Conservation (phyloP, 768 basidiomycete species). For the Rossbeevera mucosa region DNA sequence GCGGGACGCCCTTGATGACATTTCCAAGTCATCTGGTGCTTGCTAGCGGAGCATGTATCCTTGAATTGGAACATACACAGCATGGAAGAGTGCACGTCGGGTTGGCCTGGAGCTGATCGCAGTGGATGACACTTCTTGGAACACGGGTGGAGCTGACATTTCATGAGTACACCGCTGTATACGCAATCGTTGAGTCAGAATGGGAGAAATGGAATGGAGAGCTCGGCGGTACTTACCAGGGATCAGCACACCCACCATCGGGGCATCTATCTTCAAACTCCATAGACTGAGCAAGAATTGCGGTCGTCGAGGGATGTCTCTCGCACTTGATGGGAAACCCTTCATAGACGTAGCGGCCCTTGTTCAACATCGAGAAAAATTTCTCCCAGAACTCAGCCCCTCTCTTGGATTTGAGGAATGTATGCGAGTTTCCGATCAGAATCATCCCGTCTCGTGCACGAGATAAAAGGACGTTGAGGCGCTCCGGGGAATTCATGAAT, state of each 20-base stretch:
- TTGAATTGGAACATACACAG: slow-evolving; percentile 37
- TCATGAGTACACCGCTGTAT: slow-evolving; percentile 13
- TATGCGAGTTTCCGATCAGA: slow-evolving; percentile 62
- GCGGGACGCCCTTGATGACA: slow-evolving; percentile 41
- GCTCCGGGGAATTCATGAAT: slow-evolving; percentile 67
- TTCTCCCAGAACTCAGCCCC: slow-evolving; percentile 49
- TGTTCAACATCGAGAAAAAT: slow-evolving; percentile 43
- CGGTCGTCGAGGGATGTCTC: slow-evolving; percentile 43
- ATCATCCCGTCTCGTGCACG: slow-evolving; percentile 63
- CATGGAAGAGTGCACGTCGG: slow-evolving; percentile 30
- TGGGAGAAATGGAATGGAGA: background rate
- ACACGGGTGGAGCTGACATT: slow-evolving; percentile 41
- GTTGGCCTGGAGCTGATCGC: slow-evolving; percentile 42
- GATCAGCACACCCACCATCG: slow-evolving; percentile 59
- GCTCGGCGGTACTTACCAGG: slow-evolving; percentile 44
- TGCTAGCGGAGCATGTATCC: slow-evolving; percentile 37
- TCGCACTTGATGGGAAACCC: slow-evolving; percentile 61
- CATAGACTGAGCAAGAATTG: slow-evolving; percentile 33
- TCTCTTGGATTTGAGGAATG: slow-evolving; percentile 52
- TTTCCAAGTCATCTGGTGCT: slow-evolving; percentile 42
- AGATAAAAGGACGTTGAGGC: slow-evolving; percentile 70
- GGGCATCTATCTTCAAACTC: slow-evolving; percentile 55
- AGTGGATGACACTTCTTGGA: slow-evolving; percentile 58
- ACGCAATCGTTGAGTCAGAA: background rate
- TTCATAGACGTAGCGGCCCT: slow-evolving; percentile 45